Base-by-base conservation (phyloP, 768 basidiomycete species). In the Suillus discolor region DNA sequence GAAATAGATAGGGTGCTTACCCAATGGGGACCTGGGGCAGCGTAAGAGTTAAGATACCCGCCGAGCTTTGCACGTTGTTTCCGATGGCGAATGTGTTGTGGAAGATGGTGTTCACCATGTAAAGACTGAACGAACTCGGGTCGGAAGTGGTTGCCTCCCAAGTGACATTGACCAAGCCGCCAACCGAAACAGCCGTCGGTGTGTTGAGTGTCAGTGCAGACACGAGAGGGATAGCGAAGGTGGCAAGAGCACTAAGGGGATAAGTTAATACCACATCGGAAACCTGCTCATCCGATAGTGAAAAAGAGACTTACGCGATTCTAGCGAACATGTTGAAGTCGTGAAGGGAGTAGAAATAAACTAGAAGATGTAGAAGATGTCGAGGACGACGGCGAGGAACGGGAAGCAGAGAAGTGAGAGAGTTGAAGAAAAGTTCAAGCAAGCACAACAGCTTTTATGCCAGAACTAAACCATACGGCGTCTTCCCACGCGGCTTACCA, bases 51-150 rank as follows among this genome's bases (percentile, higher is more conserved):
- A 84, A 1, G 1, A 69, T 44, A 0, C 79, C 78, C 6, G 61
- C 15, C 2, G 76, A 47, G 1, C 85, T 79, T 25, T 77, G 64
- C 2, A 90, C 78, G 66, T 85, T 86, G 80, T 83, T 88, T 15
- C 81, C 83, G 63, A 91, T 80, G 55, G 84, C 88, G 57, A 82
- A 85, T 0, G 79, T 62, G 63, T 85, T 75, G 77, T 89, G 78
- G 82, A 90, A 90, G 1, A 36, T 28, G 0, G 69, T 20, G 74
- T 88, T 87, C 57, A 68, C 61, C 63, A 90, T 75, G 73, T 85
- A 80, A 18, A 89, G 41, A 23, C 82, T 77, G 71, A 83, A 86
- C 5, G 64, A 61, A 0, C 59, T 3, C 0, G 85, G 79, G 68
- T 91, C 89, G 12, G 70, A 66, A 3, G 79, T 65, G 0, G 57